These are phyloP conservation scores for Ceratobasidium sp. DNA, from an alignment of 1,284 basidiomycete species.

Conservation along the genomic window DNA sequence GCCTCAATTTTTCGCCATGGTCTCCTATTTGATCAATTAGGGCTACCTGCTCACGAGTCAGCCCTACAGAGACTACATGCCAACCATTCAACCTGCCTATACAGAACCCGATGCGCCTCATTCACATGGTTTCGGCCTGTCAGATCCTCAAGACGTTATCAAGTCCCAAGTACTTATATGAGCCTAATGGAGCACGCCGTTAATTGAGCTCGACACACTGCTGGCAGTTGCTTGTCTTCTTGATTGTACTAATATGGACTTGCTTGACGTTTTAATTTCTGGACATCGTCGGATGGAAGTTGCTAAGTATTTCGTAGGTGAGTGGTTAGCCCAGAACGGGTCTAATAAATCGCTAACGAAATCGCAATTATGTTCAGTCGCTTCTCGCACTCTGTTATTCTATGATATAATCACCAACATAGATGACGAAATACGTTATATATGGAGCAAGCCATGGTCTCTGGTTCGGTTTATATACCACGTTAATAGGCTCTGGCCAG, in stretches of 20 bases:
- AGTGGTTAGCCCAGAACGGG: background rate
- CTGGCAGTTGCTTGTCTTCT: background rate
- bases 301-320: constrained; percentile 22
- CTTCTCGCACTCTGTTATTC: background rate
- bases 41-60: too few species aligned
- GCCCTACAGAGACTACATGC: too few species aligned
- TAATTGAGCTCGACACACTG: background rate
- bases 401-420: constrained; percentile 11
- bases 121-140: too few species aligned
- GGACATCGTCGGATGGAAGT: background rate
- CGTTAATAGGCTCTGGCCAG: constrained; percentile 11
- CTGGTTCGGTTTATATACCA: constrained; percentile 15
- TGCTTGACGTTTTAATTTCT: background rate
- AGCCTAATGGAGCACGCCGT: background rate
- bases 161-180: background rate
- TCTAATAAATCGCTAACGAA: too few species aligned
- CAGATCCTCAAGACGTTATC: too few species aligned
- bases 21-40: too few species aligned
- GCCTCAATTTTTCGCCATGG: too few species aligned
- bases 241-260: background rate
- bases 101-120: too few species aligned
- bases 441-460: constrained; percentile 20
- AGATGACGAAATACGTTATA: constrained; percentile 9
- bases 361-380: background rate
- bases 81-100: too few species aligned